Percentiles rank a stretch among this genome's conserved stretches.
Conservation (phyloP, 345 rosid genomes). For the Firmiana major region DNA sequence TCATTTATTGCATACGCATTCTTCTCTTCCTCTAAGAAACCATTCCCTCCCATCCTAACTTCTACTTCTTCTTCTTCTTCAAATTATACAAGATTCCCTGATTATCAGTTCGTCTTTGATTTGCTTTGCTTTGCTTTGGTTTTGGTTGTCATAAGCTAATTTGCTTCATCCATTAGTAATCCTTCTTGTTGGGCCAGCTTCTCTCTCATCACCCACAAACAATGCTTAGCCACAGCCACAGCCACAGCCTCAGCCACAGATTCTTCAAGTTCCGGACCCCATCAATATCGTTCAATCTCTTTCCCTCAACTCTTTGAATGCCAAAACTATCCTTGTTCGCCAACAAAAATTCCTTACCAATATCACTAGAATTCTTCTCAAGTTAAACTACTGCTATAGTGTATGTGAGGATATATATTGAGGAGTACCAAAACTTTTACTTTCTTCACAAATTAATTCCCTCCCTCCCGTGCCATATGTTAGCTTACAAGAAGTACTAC, state of each 20-base stretch:
- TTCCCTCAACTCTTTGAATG: background rate
- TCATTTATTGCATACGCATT: too few species aligned
- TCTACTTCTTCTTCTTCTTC: too few species aligned
- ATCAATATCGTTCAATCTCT: background rate
- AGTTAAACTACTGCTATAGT: background rate
- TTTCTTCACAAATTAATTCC: too few species aligned
- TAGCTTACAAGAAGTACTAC: slow-evolving; percentile 10
- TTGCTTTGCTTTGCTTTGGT: too few species aligned
- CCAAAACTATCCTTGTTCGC: background rate
- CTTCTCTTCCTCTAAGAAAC: too few species aligned
- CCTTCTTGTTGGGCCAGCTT: background rate
- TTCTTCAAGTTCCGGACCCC: slow-evolving; percentile 30
- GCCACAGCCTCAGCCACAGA: slow-evolving; percentile 22
- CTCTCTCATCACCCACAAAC: slow-evolving; percentile 15
- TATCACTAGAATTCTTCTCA: background rate
- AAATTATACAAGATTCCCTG: too few species aligned
- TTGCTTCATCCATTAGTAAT: background rate
- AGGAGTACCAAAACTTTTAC: background rate
- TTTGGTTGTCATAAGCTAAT: too few species aligned
- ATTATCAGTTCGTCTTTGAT: too few species aligned
- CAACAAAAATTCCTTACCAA: slow-evolving; percentile 1
- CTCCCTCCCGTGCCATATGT: slow-evolving; percentile 9
- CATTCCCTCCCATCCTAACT: too few species aligned
- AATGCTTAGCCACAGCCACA: slow-evolving; percentile 20
- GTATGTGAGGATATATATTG: background rate